Evolutionary conservation across 108 stramenopile genomes (phyloP), one percentile per base, ranked within the genome.

Genomic region (Cyclotella kingstonii): DNA sequence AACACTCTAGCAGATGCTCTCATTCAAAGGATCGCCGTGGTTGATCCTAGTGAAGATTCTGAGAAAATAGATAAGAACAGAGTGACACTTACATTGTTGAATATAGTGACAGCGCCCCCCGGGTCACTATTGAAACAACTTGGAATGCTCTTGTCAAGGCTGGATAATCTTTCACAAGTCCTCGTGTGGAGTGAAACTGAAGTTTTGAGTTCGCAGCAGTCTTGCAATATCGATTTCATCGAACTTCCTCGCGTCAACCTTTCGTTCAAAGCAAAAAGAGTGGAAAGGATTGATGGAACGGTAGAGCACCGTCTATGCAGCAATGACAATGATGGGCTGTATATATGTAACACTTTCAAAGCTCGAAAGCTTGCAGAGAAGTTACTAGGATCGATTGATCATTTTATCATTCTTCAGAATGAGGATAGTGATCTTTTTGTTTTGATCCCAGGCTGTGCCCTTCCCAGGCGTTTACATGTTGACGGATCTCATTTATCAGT

Each of bases 191-290:
- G 94, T 55, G 66, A 62, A 62, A 40, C 74, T 17, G 73, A 90
- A 25, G 86, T 96, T 2, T 47, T 73, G 11, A 78, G 70, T 28
- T 73, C 83, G n/a, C 81, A 91, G 45, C 75, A 85, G 33, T 66
- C 82, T 15, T 85, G 83, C 22, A 76, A 94, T 3, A 90, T 93
- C 47, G 95, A 97, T 67, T 65, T 88, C 35, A 86, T 97, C 44
- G 97, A 98, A 73, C 87, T 99, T 10, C 97, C 98, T 9, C 80
- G 98, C 29, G 88, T 99, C 25, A 92, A 95, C 43, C 67, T 99
- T 10, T 90, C 93, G 14, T 99, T 99, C 74, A 84, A 81, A 44
- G 79, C 89, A 7, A 91, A 86, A 57, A 51, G 73, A 35, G 81
- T 85, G 22, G 82, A 81, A 55, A 73, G 75, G 35, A 68, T 76